These are phyloP conservation scores for Neltuma alba DNA, from an alignment of 306 rosid genomes.

Conservation along the genomic window DNA sequence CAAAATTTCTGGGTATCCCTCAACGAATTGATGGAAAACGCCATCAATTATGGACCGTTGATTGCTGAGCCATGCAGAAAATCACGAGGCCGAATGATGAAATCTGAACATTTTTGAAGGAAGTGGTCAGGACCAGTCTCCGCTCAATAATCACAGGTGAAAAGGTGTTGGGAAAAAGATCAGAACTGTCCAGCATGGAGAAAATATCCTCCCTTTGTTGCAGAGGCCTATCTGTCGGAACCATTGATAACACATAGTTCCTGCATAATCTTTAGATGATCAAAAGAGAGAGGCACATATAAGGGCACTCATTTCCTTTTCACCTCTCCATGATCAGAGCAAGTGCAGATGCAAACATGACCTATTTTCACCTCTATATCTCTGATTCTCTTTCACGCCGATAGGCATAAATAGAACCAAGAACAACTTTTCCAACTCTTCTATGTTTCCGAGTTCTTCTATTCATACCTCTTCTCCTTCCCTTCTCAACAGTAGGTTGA, in stretches of 20 bases:
- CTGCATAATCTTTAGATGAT: conserved; percentile 5
- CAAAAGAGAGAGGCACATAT: neutral
- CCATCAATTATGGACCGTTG: neutral
- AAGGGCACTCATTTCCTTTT: conserved; percentile 5
- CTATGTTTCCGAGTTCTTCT: conserved; percentile 66
- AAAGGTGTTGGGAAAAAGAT: conserved; percentile 31
- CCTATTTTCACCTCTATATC: conserved; percentile 39
- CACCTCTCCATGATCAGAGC: conserved; percentile 22
- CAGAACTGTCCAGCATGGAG: conserved; percentile 26
- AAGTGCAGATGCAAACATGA: conserved; percentile 1
- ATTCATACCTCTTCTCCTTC: conserved; percentile 52
- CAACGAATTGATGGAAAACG: neutral
- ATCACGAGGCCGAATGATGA: conserved; percentile 1
- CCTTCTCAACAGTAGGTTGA: conserved; percentile 45
- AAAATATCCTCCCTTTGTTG: conserved; percentile 19
- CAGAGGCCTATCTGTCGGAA: neutral
- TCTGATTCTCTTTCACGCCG: conserved; percentile 72
- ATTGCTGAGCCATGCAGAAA: neutral
- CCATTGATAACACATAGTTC: neutral
- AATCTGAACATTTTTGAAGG: neutral
- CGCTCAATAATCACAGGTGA: conserved; percentile 20
- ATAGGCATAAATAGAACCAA: conserved; percentile 53
- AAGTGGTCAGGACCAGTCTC: conserved; percentile 18
- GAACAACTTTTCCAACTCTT: conserved; percentile 72
- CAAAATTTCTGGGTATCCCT: neutral